Percentiles rank a stretch among this genome's conserved stretches.
phyloP scores from a whole-genome alignment of 352 stramenopile species.

The Elongisporangium senticosum region DNA sequence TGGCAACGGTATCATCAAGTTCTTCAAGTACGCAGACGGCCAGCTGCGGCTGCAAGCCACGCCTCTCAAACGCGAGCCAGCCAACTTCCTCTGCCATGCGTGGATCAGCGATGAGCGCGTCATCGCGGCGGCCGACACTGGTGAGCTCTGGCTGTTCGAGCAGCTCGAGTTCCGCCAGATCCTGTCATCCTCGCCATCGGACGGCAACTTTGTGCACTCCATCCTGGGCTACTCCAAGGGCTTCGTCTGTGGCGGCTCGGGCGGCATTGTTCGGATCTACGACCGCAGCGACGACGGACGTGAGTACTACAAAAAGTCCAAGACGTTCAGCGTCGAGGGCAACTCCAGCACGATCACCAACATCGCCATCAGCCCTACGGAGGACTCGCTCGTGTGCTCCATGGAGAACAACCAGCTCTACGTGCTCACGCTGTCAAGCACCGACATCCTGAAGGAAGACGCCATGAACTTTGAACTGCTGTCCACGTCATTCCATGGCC shows the following conservation, averaged over 20 bases:
- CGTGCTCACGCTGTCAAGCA: constrained; percentile 85
- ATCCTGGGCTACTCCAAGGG: constrained; percentile 89
- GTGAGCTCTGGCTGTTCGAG: constrained; percentile 91
- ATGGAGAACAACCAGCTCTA: constrained; percentile 90
- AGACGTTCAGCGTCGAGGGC: constrained; percentile 84
- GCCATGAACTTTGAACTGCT: constrained; percentile 92
- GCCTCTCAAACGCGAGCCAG: constrained; percentile 68
- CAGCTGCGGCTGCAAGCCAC: constrained; percentile 68
- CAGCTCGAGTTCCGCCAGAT: constrained; percentile 88
- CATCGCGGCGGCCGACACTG: constrained; percentile 82
- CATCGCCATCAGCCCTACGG: constrained; percentile 83
- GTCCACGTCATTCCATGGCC: constrained; percentile 83
- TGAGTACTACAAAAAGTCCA: constrained; percentile 90
- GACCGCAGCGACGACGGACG: constrained; percentile 80
- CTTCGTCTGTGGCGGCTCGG: constrained; percentile 77
- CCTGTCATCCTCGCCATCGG: constrained; percentile 58
- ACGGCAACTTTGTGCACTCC: constrained; percentile 79
- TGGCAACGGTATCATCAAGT: constrained; percentile 86
- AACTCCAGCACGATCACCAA: constrained; percentile 75
- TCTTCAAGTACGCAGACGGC: constrained; percentile 84
- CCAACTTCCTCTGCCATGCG: constrained; percentile 86
- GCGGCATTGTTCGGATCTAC: constrained; percentile 74
- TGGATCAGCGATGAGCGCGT: constrained; percentile 92
- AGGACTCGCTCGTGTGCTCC: constrained; percentile 87
- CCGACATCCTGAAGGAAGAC: constrained; percentile 90